Evolutionary conservation across 164 flowering plant genomes (phyloP), one percentile per base, ranked within the genome.

Genomic region (Sedum album): DNA sequence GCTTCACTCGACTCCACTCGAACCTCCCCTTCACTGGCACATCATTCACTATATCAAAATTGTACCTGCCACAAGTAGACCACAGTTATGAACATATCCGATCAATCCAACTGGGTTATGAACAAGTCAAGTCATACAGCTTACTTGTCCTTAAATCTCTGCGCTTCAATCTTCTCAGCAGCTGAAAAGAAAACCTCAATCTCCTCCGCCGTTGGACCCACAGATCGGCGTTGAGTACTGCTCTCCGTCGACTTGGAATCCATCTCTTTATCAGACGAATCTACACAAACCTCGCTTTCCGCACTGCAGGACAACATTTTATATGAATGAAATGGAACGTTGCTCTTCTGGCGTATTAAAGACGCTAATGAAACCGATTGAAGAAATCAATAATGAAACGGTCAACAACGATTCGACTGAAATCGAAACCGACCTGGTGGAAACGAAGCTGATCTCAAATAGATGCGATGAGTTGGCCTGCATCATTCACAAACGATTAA

Each of bases 91-190:
- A 21, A 4, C 10, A 2, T 4, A 23, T 51, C 8, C 28, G 2
- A 41, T 35, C 5, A 41, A 51, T 21, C 23, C 60, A n/a, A 51
- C 13, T 51, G 1, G 21, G 28, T 51, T 48, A 21, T 46, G 21
- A 17, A 23, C 1, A n/a, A 5, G 5, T n/a, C 5, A 51, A 48
- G n/a, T 3, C 18, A 1, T 28, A 51, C 11, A 51, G 7, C 26
- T 4, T 21, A 51, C 60, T 51, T 51, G 2, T 51, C 60, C 8
- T 51, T 51, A 28, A 48, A 48, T 48, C 55, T 17, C 55, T 48
- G 55, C 23, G 55, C 55, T 48, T 48, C 23, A 51, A 51, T 23
- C 60, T 51, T 51, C 60, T 51, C 60, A n/a, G 60, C 60, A 2
- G 60, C 60, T 51, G 2, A 23, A 21, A 51, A 51, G 60, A 51